These are phyloP conservation scores for Ophiostoma himal-ulmi DNA, from an alignment of 2,329 filamentous ascomycete species.

Conservation along the genomic window DNA sequence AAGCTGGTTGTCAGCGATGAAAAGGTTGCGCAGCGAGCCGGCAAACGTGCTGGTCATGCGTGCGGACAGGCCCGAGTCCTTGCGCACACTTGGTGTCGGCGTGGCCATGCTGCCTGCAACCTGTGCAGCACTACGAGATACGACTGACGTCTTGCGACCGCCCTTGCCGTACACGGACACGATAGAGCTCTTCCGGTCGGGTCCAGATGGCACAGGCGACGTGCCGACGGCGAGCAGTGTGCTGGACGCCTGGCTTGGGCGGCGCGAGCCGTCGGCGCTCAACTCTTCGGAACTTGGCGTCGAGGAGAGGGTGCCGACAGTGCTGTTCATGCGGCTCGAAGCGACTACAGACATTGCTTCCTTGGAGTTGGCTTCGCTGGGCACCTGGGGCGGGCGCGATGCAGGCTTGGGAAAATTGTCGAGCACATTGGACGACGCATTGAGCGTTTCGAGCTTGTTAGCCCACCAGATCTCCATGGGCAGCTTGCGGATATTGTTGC, in stretches of 20 bases:
- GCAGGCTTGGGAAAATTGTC: slow-evolving; percentile 84
- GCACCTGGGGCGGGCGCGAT: slow-evolving; percentile 59
- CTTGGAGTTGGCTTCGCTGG: slow-evolving; percentile 37
- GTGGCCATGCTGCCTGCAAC: slow-evolving; percentile 38
- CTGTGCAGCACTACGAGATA: slow-evolving; percentile 53
- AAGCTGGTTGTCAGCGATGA: slow-evolving; percentile 87
- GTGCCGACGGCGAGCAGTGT: slow-evolving; percentile 69
- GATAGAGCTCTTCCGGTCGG: slow-evolving; percentile 72
- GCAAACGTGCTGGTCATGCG: slow-evolving; percentile 82
- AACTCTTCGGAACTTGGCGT: slow-evolving; percentile 76
- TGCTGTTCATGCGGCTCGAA: slow-evolving; percentile 36
- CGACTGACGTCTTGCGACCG: slow-evolving; percentile 77
- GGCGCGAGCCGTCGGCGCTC: slow-evolving; percentile 50
- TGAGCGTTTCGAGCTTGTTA: slow-evolving; percentile 80
- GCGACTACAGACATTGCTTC: slow-evolving; percentile 23
- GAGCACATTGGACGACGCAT: slow-evolving; percentile 90
- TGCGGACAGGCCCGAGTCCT: slow-evolving; percentile 82
- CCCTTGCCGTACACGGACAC: slow-evolving; percentile 74
- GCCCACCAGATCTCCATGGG: slow-evolving; percentile 97
- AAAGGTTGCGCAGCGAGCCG: slow-evolving; percentile 74
- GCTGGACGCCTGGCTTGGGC: slow-evolving; percentile 79
- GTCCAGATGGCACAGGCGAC: slow-evolving; percentile 55
- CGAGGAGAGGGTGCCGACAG: slow-evolving; percentile 43
- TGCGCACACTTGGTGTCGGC: slow-evolving; percentile 55
- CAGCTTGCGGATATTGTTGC: slow-evolving; percentile 85